Evolutionary conservation across 805 yeast genomes (phyloP), one percentile per base, ranked within the genome.

Genomic region (Brettanomyces naardenensis): DNA sequence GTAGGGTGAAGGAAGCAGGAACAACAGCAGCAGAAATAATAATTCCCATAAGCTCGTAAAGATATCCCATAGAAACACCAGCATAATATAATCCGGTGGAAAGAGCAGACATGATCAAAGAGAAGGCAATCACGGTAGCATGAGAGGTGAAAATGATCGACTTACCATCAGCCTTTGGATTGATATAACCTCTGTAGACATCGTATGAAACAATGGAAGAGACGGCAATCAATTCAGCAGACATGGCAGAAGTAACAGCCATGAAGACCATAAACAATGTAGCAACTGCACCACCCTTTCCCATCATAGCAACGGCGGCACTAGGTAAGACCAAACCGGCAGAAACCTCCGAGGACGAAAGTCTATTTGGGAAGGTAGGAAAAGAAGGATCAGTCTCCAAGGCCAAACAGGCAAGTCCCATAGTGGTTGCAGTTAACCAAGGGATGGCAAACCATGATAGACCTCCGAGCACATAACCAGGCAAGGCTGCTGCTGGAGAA

Each of bases 231-330:
- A 88, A 73, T 60, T 88, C 95, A 28, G 95, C 90, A 23, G 95
- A 83, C 73, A 85, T 76, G 19, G 96, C 95, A 34, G 94, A 82
- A 0, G 96, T 88, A 31, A 83, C 90, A 19, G 96, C 95, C 89
- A 86, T 83, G 60, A 88, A 88, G 9, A 87, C 74, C 67, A 88
- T 62, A 25, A 88, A 58, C 45, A 88, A 68, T 7, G 88, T 72
- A 26, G 89, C 89, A 34, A 76, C 89, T 4, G 94, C 95, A 44
- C 96, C 97, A 49, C 90, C 85, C 45, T 69, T 80, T 37, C 96
- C 96, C 61, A 88, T 67, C 30, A 88, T 62, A 0, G 95, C 86
- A 30, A 76, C 81, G 1, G 95, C 94, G 28, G 95, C 82, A 44
- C 74, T 75, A 6, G 86, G 86, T 39, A 82, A 64, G 7, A 77